phyloP scores from a whole-genome alignment of 148 eudicot genomes.

The Amaranthus cruentus region DNA sequence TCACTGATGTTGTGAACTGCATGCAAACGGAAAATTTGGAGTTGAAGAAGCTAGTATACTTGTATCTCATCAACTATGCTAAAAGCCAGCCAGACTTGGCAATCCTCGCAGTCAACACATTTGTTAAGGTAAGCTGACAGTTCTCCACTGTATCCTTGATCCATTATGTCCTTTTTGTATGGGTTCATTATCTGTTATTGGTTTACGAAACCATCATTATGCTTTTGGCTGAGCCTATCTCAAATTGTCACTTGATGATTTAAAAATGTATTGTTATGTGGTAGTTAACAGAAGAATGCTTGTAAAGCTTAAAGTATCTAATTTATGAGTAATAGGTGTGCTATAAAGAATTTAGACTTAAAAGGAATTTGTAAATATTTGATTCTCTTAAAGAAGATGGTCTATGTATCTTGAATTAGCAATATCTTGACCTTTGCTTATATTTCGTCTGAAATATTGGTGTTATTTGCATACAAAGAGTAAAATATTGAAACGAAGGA shows the following conservation, averaged over 20 bases:
- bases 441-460: not conserved
- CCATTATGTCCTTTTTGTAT: not conserved
- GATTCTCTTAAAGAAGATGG: not conserved
- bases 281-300: not conserved
- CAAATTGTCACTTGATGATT: not conserved
- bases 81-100: constrained; percentile 99
- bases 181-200: not conserved
- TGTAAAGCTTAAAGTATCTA: not conserved
- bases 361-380: not conserved
- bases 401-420: not conserved
- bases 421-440: not conserved
- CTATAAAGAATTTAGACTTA: not conserved
- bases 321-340: not conserved
- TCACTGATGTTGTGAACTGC: constrained; percentile 98
- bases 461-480: not conserved
- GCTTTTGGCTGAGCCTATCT: not conserved
- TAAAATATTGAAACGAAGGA: no score
- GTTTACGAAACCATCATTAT: not conserved
- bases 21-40: constrained; percentile 99
- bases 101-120: constrained; percentile 95
- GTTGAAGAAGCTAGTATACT: constrained; percentile 92
- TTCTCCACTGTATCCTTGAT: constrained; percentile 1
- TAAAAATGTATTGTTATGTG: not conserved
- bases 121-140: constrained; percentile 70
- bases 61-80: constrained; percentile 95